Evolutionary conservation across 371 early-diverging fungal species (phyloP).

Genomic region (Capillidium heterosporum): DNA sequence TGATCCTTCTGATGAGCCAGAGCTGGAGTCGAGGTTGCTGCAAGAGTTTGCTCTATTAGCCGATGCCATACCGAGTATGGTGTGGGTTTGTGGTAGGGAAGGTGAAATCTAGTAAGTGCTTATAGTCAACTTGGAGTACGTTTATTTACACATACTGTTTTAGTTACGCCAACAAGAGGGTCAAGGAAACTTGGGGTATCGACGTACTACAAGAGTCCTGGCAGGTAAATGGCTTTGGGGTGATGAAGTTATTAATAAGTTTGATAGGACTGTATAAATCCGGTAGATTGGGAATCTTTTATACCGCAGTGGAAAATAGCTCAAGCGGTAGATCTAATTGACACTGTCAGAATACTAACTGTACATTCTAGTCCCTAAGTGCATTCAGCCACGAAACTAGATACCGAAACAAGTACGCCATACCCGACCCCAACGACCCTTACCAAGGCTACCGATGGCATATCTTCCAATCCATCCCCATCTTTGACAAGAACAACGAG

Average conservation of each 20-base stretch:
- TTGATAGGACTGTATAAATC: not conserved
- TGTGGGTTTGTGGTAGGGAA: slow-evolving; percentile 3
- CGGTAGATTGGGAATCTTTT: slow-evolving; percentile 3
- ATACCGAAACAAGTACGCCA: not conserved
- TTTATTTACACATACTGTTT: not conserved
- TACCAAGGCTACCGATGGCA: not conserved
- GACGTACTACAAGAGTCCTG: slow-evolving; percentile 1
- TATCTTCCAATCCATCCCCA: not conserved
- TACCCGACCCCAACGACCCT: not conserved
- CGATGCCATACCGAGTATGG: slow-evolving; percentile 1
- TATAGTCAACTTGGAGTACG: too few species aligned
- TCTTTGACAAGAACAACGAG: not conserved
- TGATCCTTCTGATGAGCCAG: not conserved
- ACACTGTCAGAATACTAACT: not conserved
- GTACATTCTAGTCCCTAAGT: not conserved
- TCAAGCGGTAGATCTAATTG: not conserved
- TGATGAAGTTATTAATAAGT: not conserved
- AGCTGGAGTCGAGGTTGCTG: not conserved
- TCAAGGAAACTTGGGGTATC: slow-evolving; percentile 3
- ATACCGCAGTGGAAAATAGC: not conserved
- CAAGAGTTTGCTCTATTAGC: slow-evolving; percentile 2
- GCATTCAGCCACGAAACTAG: not conserved
- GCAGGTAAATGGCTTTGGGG: not conserved
- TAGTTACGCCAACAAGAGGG: slow-evolving; percentile 4
- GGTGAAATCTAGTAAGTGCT: slow-evolving; percentile 3